Base-by-base conservation (phyloP, 192 early-diverging fungal genomes). In the Umbelopsis isabellina region DNA sequence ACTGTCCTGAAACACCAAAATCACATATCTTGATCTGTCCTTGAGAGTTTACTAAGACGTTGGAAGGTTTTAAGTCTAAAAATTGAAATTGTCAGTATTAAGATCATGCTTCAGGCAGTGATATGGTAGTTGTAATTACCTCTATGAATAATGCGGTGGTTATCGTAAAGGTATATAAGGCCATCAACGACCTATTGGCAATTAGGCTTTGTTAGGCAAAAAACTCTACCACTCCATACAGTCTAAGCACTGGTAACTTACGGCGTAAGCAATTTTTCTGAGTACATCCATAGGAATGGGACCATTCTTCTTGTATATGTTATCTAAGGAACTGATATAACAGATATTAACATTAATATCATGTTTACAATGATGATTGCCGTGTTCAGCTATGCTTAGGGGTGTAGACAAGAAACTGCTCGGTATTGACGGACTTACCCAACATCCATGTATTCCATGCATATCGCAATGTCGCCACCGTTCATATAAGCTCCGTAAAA, bases 401-500 rank as follows among this genome's bases (percentile, higher is more conserved):
- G 6, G 37, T 5, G 10, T 41, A 41, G 49, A 50, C 49, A 50
- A 50, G 15, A 65, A 2, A 25, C 37, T 20, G 27, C 7, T 65
- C 61, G 15, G 13, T 4, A 21, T 11, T 18, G 18, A 15, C 15
- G 11, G 30, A 35, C 67, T 76, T 85, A 89, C 82, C 94, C 90
- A 30, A 93, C 84, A 76, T 97, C 92, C 95, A 98, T 97, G 78
- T 90, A 98, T 84, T 98, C 98, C 92, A 99, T 93, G 80, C 96
- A 98, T 72, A 98, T 93, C 22, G 90, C 93, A 68, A 99, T 90
- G 75, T 92, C 91, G 45, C 88, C 90, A 44, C 85, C 86, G 67
- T 86, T 89, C 69, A 91, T 83, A 72, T 94, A 99, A 15, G 98
- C 95, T 44, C 98, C 98, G 74, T 97, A 99, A 76, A 95, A 99